These are phyloP conservation scores for Nematocida minor DNA, from an alignment of 371 early-diverging fungal genomes.

Conservation along the genomic window DNA sequence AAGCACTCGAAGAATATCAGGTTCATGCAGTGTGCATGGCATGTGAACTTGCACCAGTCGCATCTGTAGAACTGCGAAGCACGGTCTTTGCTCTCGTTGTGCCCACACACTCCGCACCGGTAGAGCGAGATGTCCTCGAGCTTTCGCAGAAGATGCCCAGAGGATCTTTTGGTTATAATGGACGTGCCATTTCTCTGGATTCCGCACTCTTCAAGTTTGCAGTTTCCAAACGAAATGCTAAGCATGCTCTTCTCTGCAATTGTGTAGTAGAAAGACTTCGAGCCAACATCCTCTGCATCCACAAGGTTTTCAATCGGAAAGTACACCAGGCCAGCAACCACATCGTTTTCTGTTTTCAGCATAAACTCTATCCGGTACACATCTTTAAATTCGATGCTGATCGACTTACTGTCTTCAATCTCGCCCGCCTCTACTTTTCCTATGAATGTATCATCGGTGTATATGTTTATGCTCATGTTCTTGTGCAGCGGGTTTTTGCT, in stretches of 20 bases:
- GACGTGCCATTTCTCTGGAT: slow-evolving; percentile 31
- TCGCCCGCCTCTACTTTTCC: background rate
- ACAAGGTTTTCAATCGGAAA: slow-evolving; percentile 60
- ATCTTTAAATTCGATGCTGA: slow-evolving; percentile 7
- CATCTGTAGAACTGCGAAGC: slow-evolving; percentile 37
- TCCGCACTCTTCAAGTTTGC: slow-evolving; percentile 18
- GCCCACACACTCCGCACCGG: slow-evolving; percentile 57
- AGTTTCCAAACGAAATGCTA: slow-evolving; percentile 26
- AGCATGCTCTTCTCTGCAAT: slow-evolving; percentile 42
- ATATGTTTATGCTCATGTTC: background rate
- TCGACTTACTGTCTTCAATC: background rate
- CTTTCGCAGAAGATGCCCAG: slow-evolving; percentile 53
- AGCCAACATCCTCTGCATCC: slow-evolving; percentile 26
- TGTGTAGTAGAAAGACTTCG: slow-evolving; percentile 33
- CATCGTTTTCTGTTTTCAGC: background rate
- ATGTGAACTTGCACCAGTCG: slow-evolving; percentile 73
- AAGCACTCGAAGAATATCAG: slow-evolving; percentile 77
- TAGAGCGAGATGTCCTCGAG: background rate
- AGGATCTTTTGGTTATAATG: slow-evolving; percentile 34
- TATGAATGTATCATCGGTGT: slow-evolving; percentile 8
- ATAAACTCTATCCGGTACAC: slow-evolving; percentile 2
- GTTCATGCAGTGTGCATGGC: slow-evolving; percentile 78
- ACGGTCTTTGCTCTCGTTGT: background rate
- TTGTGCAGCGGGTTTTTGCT: slow-evolving; percentile 38
- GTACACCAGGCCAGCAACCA: slow-evolving; percentile 47